Conservation (phyloP, 352 stramenopile species). For the Pythium biforme region DNA sequence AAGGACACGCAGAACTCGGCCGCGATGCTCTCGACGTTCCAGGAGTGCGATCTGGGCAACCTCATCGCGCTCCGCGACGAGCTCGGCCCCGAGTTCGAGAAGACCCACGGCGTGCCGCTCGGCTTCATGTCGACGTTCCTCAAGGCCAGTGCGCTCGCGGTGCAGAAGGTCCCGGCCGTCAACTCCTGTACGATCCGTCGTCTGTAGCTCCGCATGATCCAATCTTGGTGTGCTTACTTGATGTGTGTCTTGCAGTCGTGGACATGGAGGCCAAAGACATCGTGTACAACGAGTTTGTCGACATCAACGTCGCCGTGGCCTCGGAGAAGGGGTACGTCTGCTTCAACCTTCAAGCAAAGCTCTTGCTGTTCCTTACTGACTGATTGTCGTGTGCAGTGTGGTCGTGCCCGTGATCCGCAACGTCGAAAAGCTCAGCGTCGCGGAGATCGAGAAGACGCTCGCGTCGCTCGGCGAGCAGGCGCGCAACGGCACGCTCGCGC, state of each 20-base stretch:
- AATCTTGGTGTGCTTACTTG: conserved; percentile 1
- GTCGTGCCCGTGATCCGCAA: conserved; percentile 99
- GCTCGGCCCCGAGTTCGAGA: conserved; percentile 93
- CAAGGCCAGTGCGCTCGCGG: conserved; percentile 92
- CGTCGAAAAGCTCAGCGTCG: conserved; percentile 95
- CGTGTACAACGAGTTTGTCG: conserved; percentile 98
- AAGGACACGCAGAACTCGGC: conserved; percentile 98
- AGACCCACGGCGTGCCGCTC: conserved; percentile 97
- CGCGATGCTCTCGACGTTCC: conserved; percentile 99
- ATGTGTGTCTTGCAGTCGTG: conserved; percentile 69
- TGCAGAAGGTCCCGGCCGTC: conserved; percentile 93
- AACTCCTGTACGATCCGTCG: conserved; percentile 88
- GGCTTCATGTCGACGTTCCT: conserved; percentile 99
- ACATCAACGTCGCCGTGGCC: conserved; percentile 98
- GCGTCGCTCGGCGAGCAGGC: conserved; percentile 83
- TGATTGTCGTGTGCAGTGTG: conserved; percentile 55
- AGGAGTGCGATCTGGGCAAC: conserved; percentile 97
- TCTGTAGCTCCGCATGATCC: neutral
- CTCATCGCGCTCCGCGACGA: conserved; percentile 94
- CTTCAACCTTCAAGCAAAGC: too few species aligned
- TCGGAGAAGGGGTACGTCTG: conserved; percentile 82
- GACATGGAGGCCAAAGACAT: conserved; percentile 98
- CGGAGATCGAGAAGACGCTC: conserved; percentile 96
- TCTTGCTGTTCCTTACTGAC: neutral
- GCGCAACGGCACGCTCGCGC: conserved; percentile 56